A percentile compares a stretch with the other conserved stretches of the same genome.
Conservation (phyloP, 1,139 yeast genomes). For the Geotrichum citri-aurantii region DNA sequence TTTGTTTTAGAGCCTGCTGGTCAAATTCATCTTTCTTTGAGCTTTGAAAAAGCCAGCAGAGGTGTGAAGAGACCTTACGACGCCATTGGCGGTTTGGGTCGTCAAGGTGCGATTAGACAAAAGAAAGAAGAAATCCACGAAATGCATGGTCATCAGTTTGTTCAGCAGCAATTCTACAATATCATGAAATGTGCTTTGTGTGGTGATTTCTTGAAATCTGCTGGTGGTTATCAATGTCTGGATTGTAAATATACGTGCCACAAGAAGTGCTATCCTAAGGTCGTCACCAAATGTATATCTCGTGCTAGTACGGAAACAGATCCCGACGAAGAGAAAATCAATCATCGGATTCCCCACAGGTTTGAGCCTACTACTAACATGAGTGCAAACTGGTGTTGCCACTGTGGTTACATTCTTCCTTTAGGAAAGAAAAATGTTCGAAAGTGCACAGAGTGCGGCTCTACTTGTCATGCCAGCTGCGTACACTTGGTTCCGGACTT, state of each 20-base stretch:
- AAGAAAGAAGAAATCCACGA: constrained; percentile 92
- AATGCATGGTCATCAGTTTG: constrained; percentile 95
- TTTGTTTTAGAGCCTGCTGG: constrained; percentile 91
- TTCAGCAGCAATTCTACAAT: constrained; percentile 89
- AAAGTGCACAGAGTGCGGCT: constrained; percentile 91
- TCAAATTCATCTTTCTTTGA: constrained; percentile 68
- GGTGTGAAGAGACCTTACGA: constrained; percentile 39
- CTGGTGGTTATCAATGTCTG: constrained; percentile 90
- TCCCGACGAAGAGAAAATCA: constrained; percentile 82
- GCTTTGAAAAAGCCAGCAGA: constrained; percentile 66
- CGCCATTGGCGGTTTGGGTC: constrained; percentile 73
- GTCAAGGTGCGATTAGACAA: constrained; percentile 97
- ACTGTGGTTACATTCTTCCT: constrained; percentile 93
- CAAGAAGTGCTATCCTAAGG: constrained; percentile 87
- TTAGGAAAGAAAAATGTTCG: constrained; percentile 94
- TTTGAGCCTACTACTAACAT: constrained; percentile 85
- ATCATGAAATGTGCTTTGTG: constrained; percentile 97
- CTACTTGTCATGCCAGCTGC: constrained; percentile 90
- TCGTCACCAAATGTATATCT: constrained; percentile 92
- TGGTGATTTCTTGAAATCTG: constrained; percentile 81
- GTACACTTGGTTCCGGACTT: constrained; percentile 94
- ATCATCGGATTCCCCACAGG: constrained; percentile 94
- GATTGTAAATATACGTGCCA: constrained; percentile 94
- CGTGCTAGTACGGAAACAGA: constrained; percentile 80
- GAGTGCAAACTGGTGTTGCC: constrained; percentile 99